A percentile compares a stretch with the other conserved stretches of the same genome.
These are phyloP conservation scores for Plenodomus biglobosus DNA, from an alignment of 2,329 filamentous ascomycete genomes.

Conservation along the genomic window DNA sequence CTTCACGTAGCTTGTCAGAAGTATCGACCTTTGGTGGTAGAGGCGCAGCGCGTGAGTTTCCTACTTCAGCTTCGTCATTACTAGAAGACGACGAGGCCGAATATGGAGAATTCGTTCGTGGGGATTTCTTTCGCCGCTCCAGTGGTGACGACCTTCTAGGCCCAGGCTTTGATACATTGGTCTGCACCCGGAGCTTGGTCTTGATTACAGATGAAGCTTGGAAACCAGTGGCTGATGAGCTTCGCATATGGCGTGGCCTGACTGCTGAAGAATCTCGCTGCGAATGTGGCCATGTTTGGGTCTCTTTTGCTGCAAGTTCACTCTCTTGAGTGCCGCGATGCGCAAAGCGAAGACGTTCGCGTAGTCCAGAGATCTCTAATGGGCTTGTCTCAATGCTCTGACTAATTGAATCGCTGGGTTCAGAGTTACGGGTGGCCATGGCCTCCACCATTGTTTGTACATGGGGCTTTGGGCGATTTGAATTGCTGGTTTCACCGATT, in stretches of 20 bases:
- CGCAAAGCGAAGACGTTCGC: slow-evolving; percentile 1
- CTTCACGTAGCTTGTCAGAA: slow-evolving; percentile 13
- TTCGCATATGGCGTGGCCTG: slow-evolving; percentile 6
- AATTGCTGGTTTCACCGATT: slow-evolving; percentile 9
- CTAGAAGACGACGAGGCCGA: slow-evolving; percentile 14
- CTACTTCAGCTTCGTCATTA: slow-evolving; percentile 3
- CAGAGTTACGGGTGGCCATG: background rate
- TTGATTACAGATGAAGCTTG: slow-evolving; percentile 1
- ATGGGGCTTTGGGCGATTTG: slow-evolving; percentile 26
- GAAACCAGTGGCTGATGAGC: slow-evolving; percentile 13
- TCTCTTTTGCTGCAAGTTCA: slow-evolving; percentile 2
- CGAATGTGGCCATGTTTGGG: slow-evolving; percentile 15
- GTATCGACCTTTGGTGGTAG: background rate
- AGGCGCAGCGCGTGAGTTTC: background rate
- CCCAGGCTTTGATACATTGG: slow-evolving; percentile 19
- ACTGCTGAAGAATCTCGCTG: background rate
- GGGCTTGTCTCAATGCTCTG: background rate
- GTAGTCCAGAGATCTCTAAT: background rate
- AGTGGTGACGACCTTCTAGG: slow-evolving; percentile 29
- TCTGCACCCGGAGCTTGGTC: slow-evolving; percentile 20
- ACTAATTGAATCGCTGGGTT: background rate
- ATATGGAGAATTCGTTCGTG: slow-evolving; percentile 9
- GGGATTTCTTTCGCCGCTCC: slow-evolving; percentile 14
- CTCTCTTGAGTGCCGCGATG: background rate
- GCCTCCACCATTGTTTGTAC: slow-evolving; percentile 16